Evolutionary conservation across 371 early-diverging fungal species (phyloP).

Genomic region (Syncephalastrum racemosum): DNA sequence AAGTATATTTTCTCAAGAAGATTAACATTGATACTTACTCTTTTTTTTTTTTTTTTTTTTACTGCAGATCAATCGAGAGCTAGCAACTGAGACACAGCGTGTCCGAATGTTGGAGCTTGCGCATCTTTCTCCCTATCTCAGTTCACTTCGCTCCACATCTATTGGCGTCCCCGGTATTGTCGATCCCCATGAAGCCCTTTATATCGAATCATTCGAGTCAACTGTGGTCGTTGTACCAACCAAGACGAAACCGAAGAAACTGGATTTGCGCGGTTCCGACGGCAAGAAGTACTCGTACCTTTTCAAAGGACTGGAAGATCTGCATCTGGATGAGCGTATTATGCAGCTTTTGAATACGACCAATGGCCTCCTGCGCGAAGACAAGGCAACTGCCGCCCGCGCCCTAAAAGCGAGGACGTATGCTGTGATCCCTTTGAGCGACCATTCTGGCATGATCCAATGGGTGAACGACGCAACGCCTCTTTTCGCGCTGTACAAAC

Average conservation of each 20-base stretch:
- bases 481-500: slow-evolving; percentile 54
- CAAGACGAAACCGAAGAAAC: slow-evolving; percentile 90
- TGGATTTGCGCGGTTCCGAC: slow-evolving; percentile 70
- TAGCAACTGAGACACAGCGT: slow-evolving; percentile 63
- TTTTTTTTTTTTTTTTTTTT: neutral
- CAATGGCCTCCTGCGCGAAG: slow-evolving; percentile 68
- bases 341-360: slow-evolving; percentile 79
- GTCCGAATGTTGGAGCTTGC: slow-evolving; percentile 54
- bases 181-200: slow-evolving; percentile 23
- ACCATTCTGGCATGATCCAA: slow-evolving; percentile 95
- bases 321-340: slow-evolving; percentile 90
- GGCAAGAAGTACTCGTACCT: slow-evolving; percentile 79
- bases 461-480: slow-evolving; percentile 91
- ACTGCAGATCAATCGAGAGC: slow-evolving; percentile 42
- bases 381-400: slow-evolving; percentile 47
- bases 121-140: slow-evolving; percentile 67
- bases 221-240: slow-evolving; percentile 71
- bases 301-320: slow-evolving; percentile 90
- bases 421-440: slow-evolving; percentile 92
- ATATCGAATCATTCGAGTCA: slow-evolving; percentile 62
- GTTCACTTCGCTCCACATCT: slow-evolving; percentile 42
- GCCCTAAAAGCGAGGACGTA: slow-evolving; percentile 78
- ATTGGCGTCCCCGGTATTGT: slow-evolving; percentile 69
- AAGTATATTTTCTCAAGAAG: slow-evolving; percentile 33
- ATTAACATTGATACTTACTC: neutral